Evolutionary conservation across 768 basidiomycete genomes (phyloP).

Genomic region (Phlegmacium glaucopus): DNA sequence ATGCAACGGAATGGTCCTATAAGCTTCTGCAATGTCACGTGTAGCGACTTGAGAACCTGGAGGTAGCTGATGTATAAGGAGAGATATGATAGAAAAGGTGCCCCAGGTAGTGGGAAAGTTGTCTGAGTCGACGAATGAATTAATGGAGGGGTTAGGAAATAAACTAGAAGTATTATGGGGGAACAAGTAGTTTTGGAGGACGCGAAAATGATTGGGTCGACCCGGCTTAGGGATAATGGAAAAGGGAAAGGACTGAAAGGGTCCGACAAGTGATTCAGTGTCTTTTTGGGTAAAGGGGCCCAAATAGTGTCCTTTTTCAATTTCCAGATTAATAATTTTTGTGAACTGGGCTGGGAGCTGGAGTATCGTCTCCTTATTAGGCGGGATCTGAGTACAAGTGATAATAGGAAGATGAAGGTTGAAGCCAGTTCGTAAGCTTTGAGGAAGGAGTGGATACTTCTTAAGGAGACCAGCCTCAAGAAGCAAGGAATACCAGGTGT

Average conservation of each 20-base stretch:
- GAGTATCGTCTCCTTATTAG: conserved; percentile 26
- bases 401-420: too few relatives aligned
- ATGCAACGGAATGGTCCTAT: conserved; percentile 28
- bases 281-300: conserved; percentile 22
- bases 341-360: conserved; percentile 11
- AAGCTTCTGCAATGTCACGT: conserved; percentile 36
- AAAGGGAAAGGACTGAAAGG: conserved; percentile 35
- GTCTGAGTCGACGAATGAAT: conserved; percentile 22
- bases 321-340: conserved; percentile 14
- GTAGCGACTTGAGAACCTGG: conserved; percentile 32
- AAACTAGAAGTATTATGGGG: conserved; percentile 11
- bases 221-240: conserved; percentile 28
- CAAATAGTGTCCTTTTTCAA: conserved; percentile 19
- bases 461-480: too few relatives aligned
- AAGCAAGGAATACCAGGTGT: too few relatives aligned
- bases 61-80: conserved; percentile 28
- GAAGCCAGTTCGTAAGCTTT: too few relatives aligned
- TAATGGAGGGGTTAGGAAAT: conserved; percentile 20
- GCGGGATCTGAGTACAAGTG: conserved; percentile 23
- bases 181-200: conserved; percentile 33
- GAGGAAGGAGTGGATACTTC: too few relatives aligned
- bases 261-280: conserved; percentile 25
- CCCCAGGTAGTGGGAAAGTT: conserved; percentile 41
- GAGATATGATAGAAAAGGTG: conserved; percentile 29
- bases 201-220: conserved; percentile 22